These are phyloP conservation scores for Trametopsis cervina DNA, from an alignment of 768 basidiomycete species.

Conservation along the genomic window DNA sequence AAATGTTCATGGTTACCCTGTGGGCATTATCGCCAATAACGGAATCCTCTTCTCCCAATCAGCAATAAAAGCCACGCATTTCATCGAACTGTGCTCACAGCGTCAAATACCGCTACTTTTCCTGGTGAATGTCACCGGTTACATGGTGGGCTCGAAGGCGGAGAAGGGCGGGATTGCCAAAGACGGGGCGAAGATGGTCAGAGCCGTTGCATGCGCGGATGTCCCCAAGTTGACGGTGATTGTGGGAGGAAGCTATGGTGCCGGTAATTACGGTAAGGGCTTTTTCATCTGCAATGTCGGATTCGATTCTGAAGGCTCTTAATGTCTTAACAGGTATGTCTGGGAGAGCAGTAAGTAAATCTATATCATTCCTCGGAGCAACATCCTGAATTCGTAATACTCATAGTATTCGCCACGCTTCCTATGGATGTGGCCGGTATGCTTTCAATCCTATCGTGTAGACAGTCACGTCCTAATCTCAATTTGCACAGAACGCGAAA, in stretches of 20 bases:
- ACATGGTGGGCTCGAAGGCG: slow-evolving; percentile 96
- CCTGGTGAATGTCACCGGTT: slow-evolving; percentile 95
- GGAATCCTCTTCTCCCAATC: slow-evolving; percentile 93
- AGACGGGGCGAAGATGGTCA: slow-evolving; percentile 96
- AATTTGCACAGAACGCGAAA: slow-evolving; percentile 63
- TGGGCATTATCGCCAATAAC: slow-evolving; percentile 92
- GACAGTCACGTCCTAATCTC: slow-evolving; percentile 1
- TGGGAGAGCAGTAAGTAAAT: slow-evolving; percentile 71
- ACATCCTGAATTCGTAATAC: too few species aligned
- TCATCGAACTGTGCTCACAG: slow-evolving; percentile 88
- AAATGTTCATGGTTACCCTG: slow-evolving; percentile 80
- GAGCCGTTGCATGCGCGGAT: slow-evolving; percentile 88
- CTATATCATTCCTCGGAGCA: background rate
- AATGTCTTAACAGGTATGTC: slow-evolving; percentile 65
- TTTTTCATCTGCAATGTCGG: slow-evolving; percentile 5
- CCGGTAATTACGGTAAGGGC: slow-evolving; percentile 83
- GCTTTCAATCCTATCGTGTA: slow-evolving; percentile 18
- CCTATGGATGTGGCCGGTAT: slow-evolving; percentile 97
- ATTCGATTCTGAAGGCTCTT: background rate
- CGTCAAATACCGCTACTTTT: slow-evolving; percentile 85
- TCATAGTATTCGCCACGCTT: slow-evolving; percentile 88
- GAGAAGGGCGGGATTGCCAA: slow-evolving; percentile 93
- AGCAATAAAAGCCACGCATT: slow-evolving; percentile 90
- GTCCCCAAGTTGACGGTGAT: slow-evolving; percentile 93
- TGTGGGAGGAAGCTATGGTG: slow-evolving; percentile 90